Conservation (phyloP, 495 filamentous ascomycete genomes). For the Aspergillus sclerotiicarbonarius region DNA sequence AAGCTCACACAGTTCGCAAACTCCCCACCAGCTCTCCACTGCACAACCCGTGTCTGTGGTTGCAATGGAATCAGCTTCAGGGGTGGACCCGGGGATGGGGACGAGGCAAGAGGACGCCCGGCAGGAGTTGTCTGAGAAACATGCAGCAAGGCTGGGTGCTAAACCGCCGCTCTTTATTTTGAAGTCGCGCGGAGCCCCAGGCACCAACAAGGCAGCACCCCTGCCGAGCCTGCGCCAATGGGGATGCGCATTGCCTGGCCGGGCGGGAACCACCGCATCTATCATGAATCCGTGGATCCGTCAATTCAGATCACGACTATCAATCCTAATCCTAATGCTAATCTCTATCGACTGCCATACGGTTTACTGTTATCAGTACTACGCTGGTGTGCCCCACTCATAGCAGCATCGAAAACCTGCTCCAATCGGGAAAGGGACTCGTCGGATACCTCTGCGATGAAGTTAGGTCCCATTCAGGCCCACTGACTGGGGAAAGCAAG, state of each 20-base stretch:
- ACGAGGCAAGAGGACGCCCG: slow-evolving; percentile 21
- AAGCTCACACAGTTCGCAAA: slow-evolving; percentile 24
- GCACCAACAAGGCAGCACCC: slow-evolving; percentile 5
- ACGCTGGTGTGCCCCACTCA: slow-evolving; percentile 37
- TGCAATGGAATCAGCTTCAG: slow-evolving; percentile 16
- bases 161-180: slow-evolving; percentile 9
- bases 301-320: neutral
- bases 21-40: slow-evolving; percentile 23
- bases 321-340: neutral
- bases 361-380: slow-evolving; percentile 38
- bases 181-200: neutral
- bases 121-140: slow-evolving; percentile 37
- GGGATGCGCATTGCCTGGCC: neutral
- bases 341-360: slow-evolving; percentile 35
- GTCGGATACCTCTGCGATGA: slow-evolving; percentile 43
- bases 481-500: neutral
- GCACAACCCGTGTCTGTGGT: slow-evolving; percentile 14
- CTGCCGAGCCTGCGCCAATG: neutral
- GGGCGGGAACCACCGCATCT: neutral
- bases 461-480: slow-evolving; percentile 23
- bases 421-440: slow-evolving; percentile 39
- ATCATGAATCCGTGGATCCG: slow-evolving; percentile 11
- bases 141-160: slow-evolving; percentile 19
- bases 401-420: slow-evolving; percentile 40
- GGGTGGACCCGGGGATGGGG: slow-evolving; percentile 16